Evolutionary conservation across 169 alveolate species (phyloP).

Genomic region (Plasmodium sp.): DNA sequence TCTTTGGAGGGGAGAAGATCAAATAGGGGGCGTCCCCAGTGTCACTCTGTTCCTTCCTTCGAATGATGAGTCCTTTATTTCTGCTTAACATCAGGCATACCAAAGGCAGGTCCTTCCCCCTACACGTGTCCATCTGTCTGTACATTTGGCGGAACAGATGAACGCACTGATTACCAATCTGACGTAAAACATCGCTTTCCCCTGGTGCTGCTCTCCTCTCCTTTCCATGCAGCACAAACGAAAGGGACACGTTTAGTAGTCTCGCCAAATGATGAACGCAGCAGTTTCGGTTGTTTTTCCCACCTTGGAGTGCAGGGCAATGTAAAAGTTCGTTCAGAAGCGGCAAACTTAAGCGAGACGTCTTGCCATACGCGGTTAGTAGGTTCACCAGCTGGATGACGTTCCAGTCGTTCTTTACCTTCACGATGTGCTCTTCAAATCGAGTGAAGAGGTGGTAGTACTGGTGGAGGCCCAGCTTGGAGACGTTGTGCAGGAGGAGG

Average conservation of each 20-base stretch:
- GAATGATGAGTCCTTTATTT: neutral
- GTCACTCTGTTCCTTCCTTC: neutral
- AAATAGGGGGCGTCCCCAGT: neutral
- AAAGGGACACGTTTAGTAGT: neutral
- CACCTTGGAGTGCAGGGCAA: neutral
- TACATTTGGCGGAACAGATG: neutral
- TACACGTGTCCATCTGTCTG: neutral
- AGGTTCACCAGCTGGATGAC: constrained; percentile 25
- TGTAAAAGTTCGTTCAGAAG: constrained; percentile 1
- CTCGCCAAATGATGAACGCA: constrained; percentile 4
- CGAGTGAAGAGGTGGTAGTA: neutral
- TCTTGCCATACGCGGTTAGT: constrained; percentile 15
- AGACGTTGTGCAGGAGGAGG: constrained; percentile 14
- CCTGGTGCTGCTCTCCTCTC: neutral
- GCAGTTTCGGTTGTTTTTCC: neutral
- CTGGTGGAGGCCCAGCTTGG: neutral
- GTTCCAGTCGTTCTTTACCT: neutral
- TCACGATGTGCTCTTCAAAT: constrained; percentile 14
- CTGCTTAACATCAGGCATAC: neutral
- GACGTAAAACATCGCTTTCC: neutral
- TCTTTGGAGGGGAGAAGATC: neutral
- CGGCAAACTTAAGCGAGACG: neutral
- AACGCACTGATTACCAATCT: neutral
- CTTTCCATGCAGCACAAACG: neutral
- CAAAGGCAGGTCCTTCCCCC: constrained; percentile 13